phyloP scores from a whole-genome alignment of 2,329 filamentous ascomycete genomes.

The Fusarium algeriense region DNA sequence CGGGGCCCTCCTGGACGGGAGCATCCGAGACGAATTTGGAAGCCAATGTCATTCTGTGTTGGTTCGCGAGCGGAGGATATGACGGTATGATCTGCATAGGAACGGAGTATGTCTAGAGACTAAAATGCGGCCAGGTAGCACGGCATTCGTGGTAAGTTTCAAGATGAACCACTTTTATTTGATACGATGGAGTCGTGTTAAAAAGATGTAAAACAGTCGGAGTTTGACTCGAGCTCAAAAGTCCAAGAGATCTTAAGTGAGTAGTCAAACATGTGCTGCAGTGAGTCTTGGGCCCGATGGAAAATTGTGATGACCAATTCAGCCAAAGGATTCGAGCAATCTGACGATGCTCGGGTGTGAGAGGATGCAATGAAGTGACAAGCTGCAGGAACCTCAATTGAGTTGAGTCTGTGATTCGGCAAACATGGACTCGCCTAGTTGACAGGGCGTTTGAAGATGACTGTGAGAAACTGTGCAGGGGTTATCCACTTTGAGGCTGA shows the following conservation, averaged over 20 bases:
- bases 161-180: background rate
- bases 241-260: background rate
- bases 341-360: background rate
- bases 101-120: background rate
- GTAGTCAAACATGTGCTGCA: background rate
- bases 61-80: background rate
- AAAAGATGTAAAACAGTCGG: background rate
- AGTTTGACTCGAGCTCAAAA: background rate
- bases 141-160: background rate
- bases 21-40: background rate
- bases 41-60: background rate
- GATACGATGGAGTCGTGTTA: background rate
- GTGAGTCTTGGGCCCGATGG: background rate
- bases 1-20: background rate
- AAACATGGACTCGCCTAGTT: background rate
- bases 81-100: background rate
- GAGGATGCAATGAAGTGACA: background rate
- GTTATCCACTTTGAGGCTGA: conserved; percentile 1
- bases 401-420: background rate
- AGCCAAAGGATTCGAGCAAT: background rate
- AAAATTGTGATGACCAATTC: background rate
- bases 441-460: background rate
- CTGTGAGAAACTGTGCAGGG: background rate
- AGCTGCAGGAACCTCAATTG: background rate
- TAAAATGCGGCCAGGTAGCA: conserved; percentile 3